Evolutionary conservation across 148 eudicot genomes (phyloP), one percentile per base, ranked within the genome.

Genomic region (Vaccinium darrowii): DNA sequence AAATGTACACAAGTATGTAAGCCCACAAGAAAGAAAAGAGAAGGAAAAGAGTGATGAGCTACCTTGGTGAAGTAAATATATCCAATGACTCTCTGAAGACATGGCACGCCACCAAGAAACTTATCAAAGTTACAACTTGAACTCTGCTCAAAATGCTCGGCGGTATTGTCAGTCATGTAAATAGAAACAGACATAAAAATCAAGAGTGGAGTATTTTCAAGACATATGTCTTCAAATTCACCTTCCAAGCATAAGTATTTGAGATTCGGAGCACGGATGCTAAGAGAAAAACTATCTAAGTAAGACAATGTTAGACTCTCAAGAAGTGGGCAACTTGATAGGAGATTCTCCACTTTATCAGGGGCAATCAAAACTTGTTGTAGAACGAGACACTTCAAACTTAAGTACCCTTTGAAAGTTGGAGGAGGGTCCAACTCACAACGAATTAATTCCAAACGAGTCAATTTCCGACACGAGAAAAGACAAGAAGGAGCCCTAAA

Each of bases 51-150:
- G 27, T 3, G 43, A 27, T 19, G 27, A 14, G 76, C 86, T 88
- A 93, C 95, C 95, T 93, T 90, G 16, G 92, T 89, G 86, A 93
- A 91, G 91, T 93, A 90, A 7, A 91, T 87, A 82, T 88, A 90
- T 53, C 93, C 95, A 51, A 82, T 78, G 50, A 93, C 86, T 84
- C 86, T 89, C 87, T 90, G 85, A 49, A 93, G 92, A 62, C 88
- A 82, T 62, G 92, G 93, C 27, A 90, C 90, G 47, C 91, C 89
- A 80, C 92, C 92, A 50, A 93, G 89, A 81, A 93, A 90, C 84
- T 90, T 87, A 80, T 82, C 84, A 77, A 90, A 91, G 81, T 90
- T 93, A 85, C 93, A 89, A 74, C 87, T 85, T 1, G 89, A 87
- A 80, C 88, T 85, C 39, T 90, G 93, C 88, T 93, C 95, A 76